Evolutionary conservation across 2,329 filamentous ascomycete genomes (phyloP).

Genomic region (Colletotrichum abscissum): DNA sequence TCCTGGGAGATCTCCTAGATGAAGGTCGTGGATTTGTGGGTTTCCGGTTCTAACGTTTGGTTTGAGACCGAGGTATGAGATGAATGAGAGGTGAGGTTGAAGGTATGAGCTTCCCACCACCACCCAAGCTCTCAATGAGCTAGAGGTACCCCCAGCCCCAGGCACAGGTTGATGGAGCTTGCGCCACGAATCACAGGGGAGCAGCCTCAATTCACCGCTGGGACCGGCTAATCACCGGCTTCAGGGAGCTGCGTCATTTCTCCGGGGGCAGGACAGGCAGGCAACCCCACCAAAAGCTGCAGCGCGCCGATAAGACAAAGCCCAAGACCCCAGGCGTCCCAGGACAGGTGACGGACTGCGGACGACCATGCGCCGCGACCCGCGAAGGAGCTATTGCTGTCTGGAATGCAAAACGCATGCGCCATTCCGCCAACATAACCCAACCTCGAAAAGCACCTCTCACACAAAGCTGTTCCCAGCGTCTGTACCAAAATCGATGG

Average conservation of each 20-base stretch:
- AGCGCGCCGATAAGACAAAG: slow-evolving; percentile 4
- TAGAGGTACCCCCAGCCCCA: not conserved
- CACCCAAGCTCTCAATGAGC: slow-evolving; percentile 6
- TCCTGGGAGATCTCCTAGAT: not conserved
- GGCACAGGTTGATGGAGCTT: slow-evolving; percentile 16
- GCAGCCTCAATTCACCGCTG: slow-evolving; percentile 12
- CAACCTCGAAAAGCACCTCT: not conserved
- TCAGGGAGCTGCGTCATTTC: slow-evolving; percentile 27
- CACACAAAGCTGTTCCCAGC: not conserved
- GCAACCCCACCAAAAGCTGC: not conserved
- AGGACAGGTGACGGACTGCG: not conserved
- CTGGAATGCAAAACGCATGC: slow-evolving; percentile 1
- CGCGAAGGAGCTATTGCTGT: not conserved
- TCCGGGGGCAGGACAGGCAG: not conserved
- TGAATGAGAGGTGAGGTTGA: not conserved
- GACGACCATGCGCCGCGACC: not conserved
- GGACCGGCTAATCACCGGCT: slow-evolving; percentile 29
- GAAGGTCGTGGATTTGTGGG: too few relatives aligned
- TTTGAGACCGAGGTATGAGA: slow-evolving; percentile 1
- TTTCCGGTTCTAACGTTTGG: not conserved
- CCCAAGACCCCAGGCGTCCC: not conserved
- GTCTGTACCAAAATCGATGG: not conserved
- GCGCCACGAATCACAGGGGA: slow-evolving; percentile 17
- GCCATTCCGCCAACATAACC: not conserved
- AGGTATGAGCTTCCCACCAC: slow-evolving; percentile 3